Percentiles rank a stretch among this genome's conserved stretches.
phyloP scores from a whole-genome alignment of 1,139 yeast genomes.

The Protomyces pachydermus region DNA sequence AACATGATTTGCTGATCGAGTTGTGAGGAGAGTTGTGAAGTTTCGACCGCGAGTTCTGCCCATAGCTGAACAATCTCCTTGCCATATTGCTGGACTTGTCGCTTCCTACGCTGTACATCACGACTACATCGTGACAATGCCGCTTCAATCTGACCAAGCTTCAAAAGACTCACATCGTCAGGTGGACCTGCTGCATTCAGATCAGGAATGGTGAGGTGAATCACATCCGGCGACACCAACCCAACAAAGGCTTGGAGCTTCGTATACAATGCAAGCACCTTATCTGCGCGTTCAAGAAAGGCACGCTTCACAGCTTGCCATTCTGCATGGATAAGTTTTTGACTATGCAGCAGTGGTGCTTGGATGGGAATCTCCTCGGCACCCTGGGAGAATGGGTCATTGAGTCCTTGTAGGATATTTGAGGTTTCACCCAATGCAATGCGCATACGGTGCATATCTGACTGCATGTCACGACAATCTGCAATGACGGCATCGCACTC shows the following conservation, averaged over 20 bases:
- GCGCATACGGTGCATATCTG: conserved; percentile 18
- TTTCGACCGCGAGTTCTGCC: conserved; percentile 22
- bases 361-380: background rate
- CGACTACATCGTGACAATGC: conserved; percentile 3
- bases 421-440: conserved; percentile 15
- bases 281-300: conserved; percentile 6
- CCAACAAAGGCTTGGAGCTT: background rate
- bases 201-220: background rate
- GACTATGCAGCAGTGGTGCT: conserved; percentile 17
- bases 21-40: background rate
- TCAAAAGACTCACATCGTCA: conserved; percentile 18
- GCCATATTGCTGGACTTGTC: conserved; percentile 6
- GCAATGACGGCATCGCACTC: conserved; percentile 17
- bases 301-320: conserved; percentile 8
- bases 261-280: conserved; percentile 2
- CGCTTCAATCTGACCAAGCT: conserved; percentile 17
- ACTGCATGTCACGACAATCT: conserved; percentile 14
- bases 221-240: background rate
- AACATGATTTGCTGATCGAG: conserved; percentile 11
- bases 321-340: conserved; percentile 8
- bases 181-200: conserved; percentile 7
- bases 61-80: conserved; percentile 15
- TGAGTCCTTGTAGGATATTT: background rate
- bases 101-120: conserved; percentile 1
- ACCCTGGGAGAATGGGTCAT: conserved; percentile 6